Conservation (phyloP, 1,284 basidiomycete species). For the Malassezia furfur region DNA sequence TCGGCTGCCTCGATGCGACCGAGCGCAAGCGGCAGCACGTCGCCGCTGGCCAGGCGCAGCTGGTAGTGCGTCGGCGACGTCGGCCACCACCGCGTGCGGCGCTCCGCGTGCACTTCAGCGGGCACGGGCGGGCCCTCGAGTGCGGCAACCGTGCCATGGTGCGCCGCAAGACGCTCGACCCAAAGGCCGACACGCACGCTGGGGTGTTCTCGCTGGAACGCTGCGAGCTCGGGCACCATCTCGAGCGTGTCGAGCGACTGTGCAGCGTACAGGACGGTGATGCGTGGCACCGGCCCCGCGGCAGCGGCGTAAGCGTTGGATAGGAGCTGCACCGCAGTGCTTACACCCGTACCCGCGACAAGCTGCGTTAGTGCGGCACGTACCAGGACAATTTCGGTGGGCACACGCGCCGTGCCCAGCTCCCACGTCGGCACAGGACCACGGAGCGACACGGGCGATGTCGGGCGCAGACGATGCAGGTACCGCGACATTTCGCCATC, state of each 20-base stretch:
- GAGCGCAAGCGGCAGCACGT: neutral
- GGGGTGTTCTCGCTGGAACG: neutral
- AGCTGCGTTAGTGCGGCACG: constrained; percentile 3
- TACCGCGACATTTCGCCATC: constrained; percentile 21
- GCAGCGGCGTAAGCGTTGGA: constrained; percentile 1
- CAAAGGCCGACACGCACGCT: constrained; percentile 3
- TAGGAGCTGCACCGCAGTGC: constrained; percentile 16
- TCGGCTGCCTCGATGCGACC: neutral
- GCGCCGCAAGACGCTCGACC: neutral
- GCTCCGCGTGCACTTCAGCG: neutral
- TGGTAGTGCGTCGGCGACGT: neutral
- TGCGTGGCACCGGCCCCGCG: neutral
- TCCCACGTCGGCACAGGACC: constrained; percentile 17
- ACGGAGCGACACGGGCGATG: constrained; percentile 10
- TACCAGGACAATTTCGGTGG: constrained; percentile 16
- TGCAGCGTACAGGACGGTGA: constrained; percentile 13
- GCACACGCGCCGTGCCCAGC: neutral
- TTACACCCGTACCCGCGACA: constrained; percentile 18
- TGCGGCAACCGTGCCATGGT: neutral
- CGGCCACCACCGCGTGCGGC: neutral
- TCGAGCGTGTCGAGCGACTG: constrained; percentile 6
- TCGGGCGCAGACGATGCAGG: constrained; percentile 8
- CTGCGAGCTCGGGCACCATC: constrained; percentile 6
- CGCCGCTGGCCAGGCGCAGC: neutral
- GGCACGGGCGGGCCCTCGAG: neutral